phyloP scores from a whole-genome alignment of 2,329 filamentous ascomycete genomes.

The Cercospora zeina region DNA sequence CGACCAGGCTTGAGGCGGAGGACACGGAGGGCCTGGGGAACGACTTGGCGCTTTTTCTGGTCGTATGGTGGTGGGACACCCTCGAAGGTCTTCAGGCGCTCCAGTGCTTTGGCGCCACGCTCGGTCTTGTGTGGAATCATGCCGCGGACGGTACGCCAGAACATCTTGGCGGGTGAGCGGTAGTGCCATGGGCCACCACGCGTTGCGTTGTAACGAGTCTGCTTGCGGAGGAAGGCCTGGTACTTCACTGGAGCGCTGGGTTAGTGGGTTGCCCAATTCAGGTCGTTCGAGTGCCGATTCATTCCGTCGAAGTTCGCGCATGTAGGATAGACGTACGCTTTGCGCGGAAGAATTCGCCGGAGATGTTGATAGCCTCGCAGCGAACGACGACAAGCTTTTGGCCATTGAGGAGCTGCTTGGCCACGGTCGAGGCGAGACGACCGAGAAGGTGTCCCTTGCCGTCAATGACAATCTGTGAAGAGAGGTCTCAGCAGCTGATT shows the following conservation, averaged over 20 bases:
- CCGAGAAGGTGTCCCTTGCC: constrained; percentile 99
- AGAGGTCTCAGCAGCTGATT: constrained; percentile 22
- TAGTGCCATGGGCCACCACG: constrained; percentile 99
- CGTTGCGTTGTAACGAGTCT: constrained; percentile 99
- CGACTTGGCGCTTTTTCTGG: constrained; percentile 99
- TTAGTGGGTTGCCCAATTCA: constrained; percentile 12
- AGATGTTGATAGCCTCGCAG: constrained; percentile 99
- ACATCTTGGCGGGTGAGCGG: constrained; percentile 97
- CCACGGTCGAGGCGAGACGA: constrained; percentile 95
- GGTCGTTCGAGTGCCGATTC: constrained; percentile 11
- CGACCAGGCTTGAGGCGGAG: constrained; percentile 96
- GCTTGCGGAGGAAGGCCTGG: constrained; percentile 99
- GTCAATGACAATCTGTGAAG: constrained; percentile 87
- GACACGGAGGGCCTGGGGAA: constrained; percentile 95
- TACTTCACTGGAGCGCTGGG: constrained; percentile 81
- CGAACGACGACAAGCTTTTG: constrained; percentile 99
- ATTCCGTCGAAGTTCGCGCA: constrained; percentile 9
- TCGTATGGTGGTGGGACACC: constrained; percentile 98
- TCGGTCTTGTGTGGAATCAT: constrained; percentile 99
- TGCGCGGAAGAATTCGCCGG: constrained; percentile 99
- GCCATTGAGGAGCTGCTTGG: constrained; percentile 97
- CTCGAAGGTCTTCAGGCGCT: constrained; percentile 99
- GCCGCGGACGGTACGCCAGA: constrained; percentile 99
- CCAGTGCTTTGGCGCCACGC: constrained; percentile 91
- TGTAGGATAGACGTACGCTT: constrained; percentile 78